These are phyloP conservation scores for Kazachstania psychrophila DNA, from an alignment of 805 yeast genomes.

Conservation along the genomic window DNA sequence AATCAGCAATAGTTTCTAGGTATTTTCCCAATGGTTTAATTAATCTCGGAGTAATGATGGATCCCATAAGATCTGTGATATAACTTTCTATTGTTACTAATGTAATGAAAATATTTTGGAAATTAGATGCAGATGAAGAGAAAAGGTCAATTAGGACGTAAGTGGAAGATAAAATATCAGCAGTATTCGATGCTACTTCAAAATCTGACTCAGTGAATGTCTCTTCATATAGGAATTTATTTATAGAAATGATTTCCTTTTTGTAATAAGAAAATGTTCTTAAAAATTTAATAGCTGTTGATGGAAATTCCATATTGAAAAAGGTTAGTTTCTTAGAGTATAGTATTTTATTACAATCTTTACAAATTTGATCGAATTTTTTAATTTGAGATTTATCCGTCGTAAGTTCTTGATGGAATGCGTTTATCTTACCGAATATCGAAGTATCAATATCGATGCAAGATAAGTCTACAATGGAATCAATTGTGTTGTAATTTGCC, in stretches of 20 bases:
- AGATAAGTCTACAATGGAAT: constrained; percentile 6
- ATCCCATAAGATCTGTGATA: neutral
- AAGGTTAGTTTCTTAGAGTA: neutral
- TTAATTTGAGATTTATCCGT: constrained; percentile 1
- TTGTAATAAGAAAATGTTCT: constrained; percentile 4
- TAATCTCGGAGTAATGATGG: constrained; percentile 2
- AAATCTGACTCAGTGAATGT: constrained; percentile 10
- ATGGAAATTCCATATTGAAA: constrained; percentile 7
- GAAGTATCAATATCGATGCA: constrained; percentile 9
- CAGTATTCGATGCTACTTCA: neutral
- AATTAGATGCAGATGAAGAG: constrained; percentile 5
- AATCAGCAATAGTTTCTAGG: neutral
- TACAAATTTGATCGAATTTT: constrained; percentile 1
- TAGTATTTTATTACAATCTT: neutral
- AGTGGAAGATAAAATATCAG: constrained; percentile 1
- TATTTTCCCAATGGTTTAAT: constrained; percentile 3
- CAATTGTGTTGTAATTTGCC: constrained; percentile 4
- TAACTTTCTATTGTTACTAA: constrained; percentile 5
- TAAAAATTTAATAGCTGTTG: constrained; percentile 5
- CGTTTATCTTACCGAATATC: constrained; percentile 11
- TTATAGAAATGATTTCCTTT: constrained; percentile 5
- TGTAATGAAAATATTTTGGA: constrained; percentile 3
- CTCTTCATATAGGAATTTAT: constrained; percentile 8
- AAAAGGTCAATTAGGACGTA: constrained; percentile 4
- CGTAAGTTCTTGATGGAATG: constrained; percentile 9